Base-by-base conservation (phyloP, 2,329 filamentous ascomycete species). In the Lachnellula hyalina region DNA sequence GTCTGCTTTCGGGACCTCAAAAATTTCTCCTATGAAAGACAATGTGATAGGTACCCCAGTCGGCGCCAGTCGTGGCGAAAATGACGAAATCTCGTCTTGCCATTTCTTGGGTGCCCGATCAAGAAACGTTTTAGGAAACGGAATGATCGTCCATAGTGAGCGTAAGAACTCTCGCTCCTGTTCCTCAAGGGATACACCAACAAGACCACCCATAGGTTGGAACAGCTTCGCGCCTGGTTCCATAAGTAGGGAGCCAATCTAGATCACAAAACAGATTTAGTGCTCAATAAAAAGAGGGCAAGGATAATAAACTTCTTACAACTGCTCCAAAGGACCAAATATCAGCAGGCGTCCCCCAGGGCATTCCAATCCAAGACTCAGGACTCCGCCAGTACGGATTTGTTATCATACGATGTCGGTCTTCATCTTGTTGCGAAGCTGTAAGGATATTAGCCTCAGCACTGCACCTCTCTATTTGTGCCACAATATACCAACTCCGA, bases 181-280 rank as follows among this genome's bases (percentile, higher is more conserved):
- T 44, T 54, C 55, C 17, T 57, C 35, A 19, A 19, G 17, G 32
- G 48, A 34, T 38, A 57, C 40, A 49, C 42, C 19, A 44, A 25
- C 47, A 45, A 49, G 47, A 44, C 55, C 55, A 40, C 51, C 51
- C 44, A 53, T 51, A n/a, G 55, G 51, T 34, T 48, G 47, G 42
- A 57, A 52, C 6, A 57, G 35, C 44, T 54, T 57, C 12, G 51
- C 55, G 38, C 55, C 51, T 32, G 51, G 55, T 40, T 54, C 51
- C 55, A 54, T 57, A 28, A 57, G 51, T 17, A 54, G 51, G 42
- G 55, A 57, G 28, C 55, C 55, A 32, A 57, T 45, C 55, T 57
- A 17, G 28, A 38, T 32, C 28, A 46, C 25, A 28, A 28, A 52
- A 47, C 45, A 53, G 28, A 15, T 53, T 53, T 49, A 47, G 51